Percentiles rank a stretch among this genome's conserved stretches.
Conservation (phyloP, 2,329 filamentous ascomycete genomes). For the Hypoxylon sp. region DNA sequence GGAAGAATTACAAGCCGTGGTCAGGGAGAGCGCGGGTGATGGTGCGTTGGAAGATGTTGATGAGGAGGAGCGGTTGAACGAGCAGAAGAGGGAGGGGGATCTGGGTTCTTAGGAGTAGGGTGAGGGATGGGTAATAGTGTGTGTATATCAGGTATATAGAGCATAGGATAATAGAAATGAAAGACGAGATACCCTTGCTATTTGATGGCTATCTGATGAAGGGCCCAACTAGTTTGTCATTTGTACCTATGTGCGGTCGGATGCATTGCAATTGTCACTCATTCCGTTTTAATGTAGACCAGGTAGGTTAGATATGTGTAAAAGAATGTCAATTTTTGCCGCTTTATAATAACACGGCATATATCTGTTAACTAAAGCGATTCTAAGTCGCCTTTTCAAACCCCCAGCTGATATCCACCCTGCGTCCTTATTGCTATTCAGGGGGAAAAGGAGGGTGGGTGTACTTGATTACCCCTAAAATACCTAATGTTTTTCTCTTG, state of each 20-base stretch:
- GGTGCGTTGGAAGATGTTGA: slow-evolving; percentile 35
- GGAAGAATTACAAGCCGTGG: slow-evolving; percentile 59
- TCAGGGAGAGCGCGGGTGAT: slow-evolving; percentile 37
- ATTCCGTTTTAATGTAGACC: background rate
- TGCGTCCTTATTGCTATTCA: background rate
- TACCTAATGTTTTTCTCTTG: slow-evolving; percentile 5
- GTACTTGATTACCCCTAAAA: slow-evolving; percentile 7
- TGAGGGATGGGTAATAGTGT: too few species aligned
- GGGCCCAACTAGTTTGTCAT: background rate
- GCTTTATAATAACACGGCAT: slow-evolving; percentile 1
- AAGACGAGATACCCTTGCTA: slow-evolving; percentile 15
- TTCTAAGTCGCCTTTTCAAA: slow-evolving; percentile 3
- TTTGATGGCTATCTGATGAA: too few species aligned
- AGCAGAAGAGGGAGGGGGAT: slow-evolving; percentile 56
- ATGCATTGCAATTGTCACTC: background rate
- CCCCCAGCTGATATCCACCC: slow-evolving; percentile 2
- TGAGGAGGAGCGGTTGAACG: slow-evolving; percentile 47
- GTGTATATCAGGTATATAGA: too few species aligned
- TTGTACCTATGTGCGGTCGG: too few species aligned
- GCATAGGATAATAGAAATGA: background rate
- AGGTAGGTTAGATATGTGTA: slow-evolving; percentile 10
- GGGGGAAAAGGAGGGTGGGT: slow-evolving; percentile 9
- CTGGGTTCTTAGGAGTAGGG: background rate
- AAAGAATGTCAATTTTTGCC: slow-evolving; percentile 17
- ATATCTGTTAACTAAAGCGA: slow-evolving; percentile 19